phyloP scores from a whole-genome alignment of 805 yeast species.

The Pichia kluyveri region DNA sequence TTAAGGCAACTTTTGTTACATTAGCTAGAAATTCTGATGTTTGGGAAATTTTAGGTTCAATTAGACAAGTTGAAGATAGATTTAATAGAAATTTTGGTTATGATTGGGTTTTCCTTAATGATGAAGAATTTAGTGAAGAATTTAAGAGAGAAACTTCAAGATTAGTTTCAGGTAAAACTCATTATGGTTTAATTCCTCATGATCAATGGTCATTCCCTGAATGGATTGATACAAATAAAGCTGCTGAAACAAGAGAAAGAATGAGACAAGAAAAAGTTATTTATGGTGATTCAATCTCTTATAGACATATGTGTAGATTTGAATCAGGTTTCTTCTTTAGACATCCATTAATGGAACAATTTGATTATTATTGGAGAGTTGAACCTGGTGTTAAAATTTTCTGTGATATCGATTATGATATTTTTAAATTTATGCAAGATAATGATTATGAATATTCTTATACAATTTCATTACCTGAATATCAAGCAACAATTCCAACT shows the following conservation, averaged over 20 bases:
- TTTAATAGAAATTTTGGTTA: conserved; percentile 75
- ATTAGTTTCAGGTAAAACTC: conserved; percentile 65
- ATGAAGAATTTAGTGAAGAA: conserved; percentile 74
- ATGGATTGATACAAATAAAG: conserved; percentile 66
- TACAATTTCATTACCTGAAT: conserved; percentile 73
- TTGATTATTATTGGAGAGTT: conserved; percentile 90
- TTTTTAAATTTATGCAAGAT: conserved; percentile 75
- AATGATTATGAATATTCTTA: conserved; percentile 67
- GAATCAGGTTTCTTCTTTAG: conserved; percentile 86
- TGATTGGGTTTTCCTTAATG: conserved; percentile 95
- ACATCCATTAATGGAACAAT: conserved; percentile 66
- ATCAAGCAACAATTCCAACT: conserved; percentile 60
- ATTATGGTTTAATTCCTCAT: conserved; percentile 72
- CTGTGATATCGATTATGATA: conserved; percentile 77
- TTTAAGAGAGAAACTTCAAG: conserved; percentile 61
- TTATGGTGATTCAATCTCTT: conserved; percentile 58
- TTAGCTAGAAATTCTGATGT: conserved; percentile 73
- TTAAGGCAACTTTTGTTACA: conserved; percentile 73
- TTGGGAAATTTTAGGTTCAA: conserved; percentile 50
- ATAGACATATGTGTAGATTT: conserved; percentile 88
- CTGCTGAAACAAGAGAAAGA: conserved; percentile 45
- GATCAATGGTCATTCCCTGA: conserved; percentile 86
- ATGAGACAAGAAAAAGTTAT: conserved; percentile 45
- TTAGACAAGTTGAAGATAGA: conserved; percentile 77
- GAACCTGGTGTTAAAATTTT: conserved; percentile 76